These are phyloP conservation scores for Atkinsonella texensis DNA, from an alignment of 2,329 filamentous ascomycete genomes.

Conservation along the genomic window DNA sequence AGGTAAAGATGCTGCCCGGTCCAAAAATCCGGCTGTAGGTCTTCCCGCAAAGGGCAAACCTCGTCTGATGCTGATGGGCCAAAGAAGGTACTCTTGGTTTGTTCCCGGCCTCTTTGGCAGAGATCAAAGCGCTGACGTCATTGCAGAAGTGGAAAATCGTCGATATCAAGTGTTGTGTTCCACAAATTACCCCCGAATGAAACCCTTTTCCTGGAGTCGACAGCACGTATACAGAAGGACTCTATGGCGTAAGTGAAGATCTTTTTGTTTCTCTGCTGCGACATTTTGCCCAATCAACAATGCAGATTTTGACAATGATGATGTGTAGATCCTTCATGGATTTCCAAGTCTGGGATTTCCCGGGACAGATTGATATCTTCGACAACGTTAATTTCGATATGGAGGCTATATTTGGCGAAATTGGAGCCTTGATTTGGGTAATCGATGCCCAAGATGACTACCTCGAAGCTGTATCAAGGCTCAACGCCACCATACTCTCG, in stretches of 20 bases:
- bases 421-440: conserved; percentile 94
- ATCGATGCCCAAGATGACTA: conserved; percentile 98
- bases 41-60: conserved; percentile 57
- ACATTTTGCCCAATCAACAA: conserved; percentile 10
- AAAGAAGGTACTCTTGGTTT: conserved; percentile 57
- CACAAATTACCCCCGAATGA: conserved; percentile 95
- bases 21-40: conserved; percentile 31
- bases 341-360: conserved; percentile 97
- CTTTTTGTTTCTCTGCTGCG: conserved; percentile 1
- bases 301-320: neutral
- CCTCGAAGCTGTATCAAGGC: conserved; percentile 73
- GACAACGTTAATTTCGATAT: conserved; percentile 83
- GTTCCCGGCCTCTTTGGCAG: neutral
- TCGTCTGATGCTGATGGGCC: conserved; percentile 83
- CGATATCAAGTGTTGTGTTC: conserved; percentile 97
- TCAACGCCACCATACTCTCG: conserved; percentile 81
- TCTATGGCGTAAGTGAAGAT: conserved; percentile 66
- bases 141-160: conserved; percentile 87
- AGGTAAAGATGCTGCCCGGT: conserved; percentile 35
- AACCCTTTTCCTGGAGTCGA: conserved; percentile 91
- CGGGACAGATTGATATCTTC: conserved; percentile 82
- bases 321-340: conserved; percentile 84
- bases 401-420: conserved; percentile 85
- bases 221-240: conserved; percentile 86
- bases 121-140: neutral